Evolutionary conservation across 306 rosid genomes (phyloP).

Genomic region (Canavalia gladiata): DNA sequence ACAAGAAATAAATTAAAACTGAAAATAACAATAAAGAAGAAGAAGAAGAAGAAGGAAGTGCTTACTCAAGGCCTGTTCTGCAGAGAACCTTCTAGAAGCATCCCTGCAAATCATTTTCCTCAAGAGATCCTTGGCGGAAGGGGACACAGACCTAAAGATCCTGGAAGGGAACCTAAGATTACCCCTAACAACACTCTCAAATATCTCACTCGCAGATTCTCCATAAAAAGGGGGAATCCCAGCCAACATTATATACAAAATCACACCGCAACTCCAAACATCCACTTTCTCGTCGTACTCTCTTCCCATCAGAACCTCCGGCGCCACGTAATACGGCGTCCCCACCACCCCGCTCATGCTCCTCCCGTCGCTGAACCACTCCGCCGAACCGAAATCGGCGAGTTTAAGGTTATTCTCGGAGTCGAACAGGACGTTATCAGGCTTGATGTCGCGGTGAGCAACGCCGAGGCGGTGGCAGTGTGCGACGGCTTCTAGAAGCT

Average conservation of each 20-base stretch:
- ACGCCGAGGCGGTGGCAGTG: constrained; percentile 84
- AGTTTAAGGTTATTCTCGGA: constrained; percentile 61
- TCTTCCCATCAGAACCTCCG: constrained; percentile 80
- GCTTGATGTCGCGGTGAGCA: constrained; percentile 84
- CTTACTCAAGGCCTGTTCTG: constrained; percentile 86
- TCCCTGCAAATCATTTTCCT: constrained; percentile 87
- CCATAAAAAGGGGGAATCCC: constrained; percentile 92
- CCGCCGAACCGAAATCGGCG: constrained; percentile 90
- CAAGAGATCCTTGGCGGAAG: constrained; percentile 83
- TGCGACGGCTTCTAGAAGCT: constrained; percentile 62
- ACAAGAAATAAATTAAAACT: background rate
- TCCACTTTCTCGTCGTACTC: constrained; percentile 79
- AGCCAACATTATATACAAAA: constrained; percentile 76
- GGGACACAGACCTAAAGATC: constrained; percentile 71
- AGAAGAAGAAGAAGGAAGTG: background rate
- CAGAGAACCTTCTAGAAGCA: constrained; percentile 70
- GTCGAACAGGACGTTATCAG: constrained; percentile 75
- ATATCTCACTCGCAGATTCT: constrained; percentile 70
- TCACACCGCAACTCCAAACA: constrained; percentile 87
- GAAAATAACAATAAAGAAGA: rapidly evolving
- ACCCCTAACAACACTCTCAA: constrained; percentile 78
- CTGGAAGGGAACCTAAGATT: constrained; percentile 83
- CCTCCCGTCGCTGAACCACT: constrained; percentile 70
- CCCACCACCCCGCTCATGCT: constrained; percentile 75
- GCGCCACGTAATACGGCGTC: constrained; percentile 93